Conservation (phyloP, 805 yeast species). For the Candida odintsovae region DNA sequence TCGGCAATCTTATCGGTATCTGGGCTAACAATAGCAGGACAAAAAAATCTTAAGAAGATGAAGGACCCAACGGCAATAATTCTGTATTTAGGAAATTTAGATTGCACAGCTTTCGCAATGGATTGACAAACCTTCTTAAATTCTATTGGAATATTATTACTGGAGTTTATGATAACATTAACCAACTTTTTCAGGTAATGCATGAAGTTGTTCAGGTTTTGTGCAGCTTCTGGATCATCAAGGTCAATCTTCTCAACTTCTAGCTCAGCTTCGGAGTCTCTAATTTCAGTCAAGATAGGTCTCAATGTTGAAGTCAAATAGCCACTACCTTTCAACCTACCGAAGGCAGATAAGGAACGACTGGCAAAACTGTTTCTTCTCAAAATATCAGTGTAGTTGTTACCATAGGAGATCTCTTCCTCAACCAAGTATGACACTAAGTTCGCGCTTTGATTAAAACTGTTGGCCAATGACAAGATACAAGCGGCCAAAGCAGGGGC, state of each 20-base stretch:
- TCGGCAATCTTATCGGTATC: conserved; percentile 42
- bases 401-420: conserved; percentile 56
- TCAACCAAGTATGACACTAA: conserved; percentile 50
- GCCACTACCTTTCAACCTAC: conserved; percentile 57
- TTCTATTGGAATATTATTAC: conserved; percentile 59
- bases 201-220: conserved; percentile 43
- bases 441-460: conserved; percentile 35
- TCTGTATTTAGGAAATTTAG: conserved; percentile 62
- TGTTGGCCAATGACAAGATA: conserved; percentile 47
- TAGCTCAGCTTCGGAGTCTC: conserved; percentile 44
- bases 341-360: conserved; percentile 63
- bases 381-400: conserved; percentile 64
- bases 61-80: conserved; percentile 80
- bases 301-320: conserved; percentile 49
- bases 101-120: conserved; percentile 49
- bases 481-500: conserved; percentile 68
- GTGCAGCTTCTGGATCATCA: conserved; percentile 33
- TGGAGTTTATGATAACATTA: conserved; percentile 51
- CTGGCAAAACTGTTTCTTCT: conserved; percentile 83
- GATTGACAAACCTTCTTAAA: conserved; percentile 66
- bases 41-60: conserved; percentile 69
- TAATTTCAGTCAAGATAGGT: conserved; percentile 52
- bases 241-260: conserved; percentile 54
- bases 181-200: conserved; percentile 51
- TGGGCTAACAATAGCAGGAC: conserved; percentile 90